phyloP scores from a whole-genome alignment of 768 basidiomycete genomes.

The Tylopilus rubrobrunneus region DNA sequence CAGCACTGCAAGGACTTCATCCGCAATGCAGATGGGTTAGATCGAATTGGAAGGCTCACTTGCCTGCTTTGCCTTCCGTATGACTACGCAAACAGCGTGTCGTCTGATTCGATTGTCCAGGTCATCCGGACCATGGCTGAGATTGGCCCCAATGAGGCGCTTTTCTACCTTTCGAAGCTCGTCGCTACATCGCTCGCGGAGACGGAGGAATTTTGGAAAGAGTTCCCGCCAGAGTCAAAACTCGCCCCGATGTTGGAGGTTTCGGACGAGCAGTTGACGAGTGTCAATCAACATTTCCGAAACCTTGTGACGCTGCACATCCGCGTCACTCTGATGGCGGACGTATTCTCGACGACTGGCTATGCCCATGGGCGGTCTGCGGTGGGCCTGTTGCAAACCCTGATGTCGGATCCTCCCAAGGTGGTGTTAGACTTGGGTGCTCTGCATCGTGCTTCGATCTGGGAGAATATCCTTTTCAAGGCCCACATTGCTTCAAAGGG shows the following conservation, averaged over 20 bases:
- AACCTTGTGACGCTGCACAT: conserved; percentile 72
- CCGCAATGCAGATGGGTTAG: conserved; percentile 64
- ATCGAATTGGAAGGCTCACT: conserved; percentile 71
- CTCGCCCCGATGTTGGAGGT: conserved; percentile 59
- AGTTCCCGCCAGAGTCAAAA: conserved; percentile 51
- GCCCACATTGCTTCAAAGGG: conserved; percentile 51
- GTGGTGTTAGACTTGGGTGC: conserved; percentile 71
- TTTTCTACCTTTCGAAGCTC: conserved; percentile 63
- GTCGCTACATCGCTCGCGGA: conserved; percentile 67
- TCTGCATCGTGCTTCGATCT: conserved; percentile 77
- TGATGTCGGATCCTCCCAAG: conserved; percentile 61
- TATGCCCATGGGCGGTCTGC: conserved; percentile 79
- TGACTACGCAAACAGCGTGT: conserved; percentile 80
- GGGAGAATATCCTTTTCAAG: conserved; percentile 84
- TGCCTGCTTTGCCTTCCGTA: conserved; percentile 84
- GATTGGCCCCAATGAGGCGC: conserved; percentile 72
- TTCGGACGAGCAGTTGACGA: conserved; percentile 43
- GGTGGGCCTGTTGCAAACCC: conserved; percentile 66
- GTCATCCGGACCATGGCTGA: conserved; percentile 89
- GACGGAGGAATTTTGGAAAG: conserved; percentile 70
- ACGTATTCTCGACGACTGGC: conserved; percentile 80
- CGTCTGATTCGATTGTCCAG: conserved; percentile 84
- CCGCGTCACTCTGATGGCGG: conserved; percentile 77
- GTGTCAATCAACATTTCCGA: conserved; percentile 65
- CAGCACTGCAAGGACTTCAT: conserved; percentile 91